Evolutionary conservation across 257 asterid species (phyloP).

Genomic region (Solanum etuberosum): DNA sequence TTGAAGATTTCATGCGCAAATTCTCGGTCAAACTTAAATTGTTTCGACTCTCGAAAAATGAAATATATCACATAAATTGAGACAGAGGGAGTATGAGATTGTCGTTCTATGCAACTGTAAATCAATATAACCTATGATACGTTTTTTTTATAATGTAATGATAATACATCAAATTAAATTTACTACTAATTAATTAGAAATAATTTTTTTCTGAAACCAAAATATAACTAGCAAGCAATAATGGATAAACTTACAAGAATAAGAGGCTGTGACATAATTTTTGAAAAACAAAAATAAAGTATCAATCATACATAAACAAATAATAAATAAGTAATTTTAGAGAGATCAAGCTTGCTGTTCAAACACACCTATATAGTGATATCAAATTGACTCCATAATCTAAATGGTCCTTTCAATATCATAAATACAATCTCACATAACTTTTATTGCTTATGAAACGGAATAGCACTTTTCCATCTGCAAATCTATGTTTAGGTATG

Average conservation of each 20-base stretch:
- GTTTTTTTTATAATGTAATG: not conserved
- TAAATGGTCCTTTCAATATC: not conserved
- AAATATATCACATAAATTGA: too few relatives aligned
- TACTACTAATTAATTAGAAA: too few relatives aligned
- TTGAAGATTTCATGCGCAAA: too few relatives aligned
- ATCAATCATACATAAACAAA: not conserved
- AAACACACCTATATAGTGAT: not conserved
- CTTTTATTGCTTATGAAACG: too few relatives aligned
- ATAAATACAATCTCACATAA: not conserved
- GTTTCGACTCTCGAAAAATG: too few relatives aligned
- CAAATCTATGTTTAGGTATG: not conserved
- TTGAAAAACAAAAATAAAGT: too few relatives aligned
- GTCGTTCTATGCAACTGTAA: not conserved
- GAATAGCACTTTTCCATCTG: not conserved
- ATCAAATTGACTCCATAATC: not conserved
- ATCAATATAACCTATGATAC: not conserved
- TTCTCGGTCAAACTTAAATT: too few relatives aligned
- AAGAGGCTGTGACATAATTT: not conserved
- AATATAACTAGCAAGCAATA: not conserved
- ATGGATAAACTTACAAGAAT: too few relatives aligned
- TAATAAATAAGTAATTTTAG: not conserved
- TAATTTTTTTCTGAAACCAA: not conserved
- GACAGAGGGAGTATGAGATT: not conserved
- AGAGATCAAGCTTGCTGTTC: too few relatives aligned
- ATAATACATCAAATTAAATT: not conserved